phyloP scores from a whole-genome alignment of 2,329 filamentous ascomycete genomes.

The Sporothrix phasma region DNA sequence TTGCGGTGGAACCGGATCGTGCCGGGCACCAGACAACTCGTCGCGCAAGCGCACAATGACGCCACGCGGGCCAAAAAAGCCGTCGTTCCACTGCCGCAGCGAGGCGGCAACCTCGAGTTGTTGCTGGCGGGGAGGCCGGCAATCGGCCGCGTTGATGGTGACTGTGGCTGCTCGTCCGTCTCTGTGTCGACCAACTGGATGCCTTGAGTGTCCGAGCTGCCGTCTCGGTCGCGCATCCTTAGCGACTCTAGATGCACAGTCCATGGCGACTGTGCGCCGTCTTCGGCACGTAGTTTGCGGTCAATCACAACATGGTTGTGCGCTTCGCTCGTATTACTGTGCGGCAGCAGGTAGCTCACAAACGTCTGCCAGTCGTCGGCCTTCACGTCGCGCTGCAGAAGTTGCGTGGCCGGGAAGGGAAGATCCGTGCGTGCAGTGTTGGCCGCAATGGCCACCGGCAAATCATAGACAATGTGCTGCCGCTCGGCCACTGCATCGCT shows the following conservation, averaged over 20 bases:
- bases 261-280: slow-evolving; percentile 20
- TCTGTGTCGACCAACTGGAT: slow-evolving; percentile 8
- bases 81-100: slow-evolving; percentile 45
- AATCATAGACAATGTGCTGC: slow-evolving; percentile 24
- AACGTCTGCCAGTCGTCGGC: slow-evolving; percentile 51
- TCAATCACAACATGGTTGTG: slow-evolving; percentile 39
- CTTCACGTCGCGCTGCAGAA: slow-evolving; percentile 35
- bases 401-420: slow-evolving; percentile 31
- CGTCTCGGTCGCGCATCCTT: neutral
- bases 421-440: slow-evolving; percentile 34
- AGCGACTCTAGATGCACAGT: slow-evolving; percentile 12
- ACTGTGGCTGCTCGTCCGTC: neutral
- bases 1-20: neutral
- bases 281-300: slow-evolving; percentile 38
- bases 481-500: slow-evolving; percentile 4
- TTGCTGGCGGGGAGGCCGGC: slow-evolving; percentile 16
- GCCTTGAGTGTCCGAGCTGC: neutral
- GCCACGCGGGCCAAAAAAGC: slow-evolving; percentile 44
- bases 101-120: slow-evolving; percentile 29
- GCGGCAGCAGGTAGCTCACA: slow-evolving; percentile 46
- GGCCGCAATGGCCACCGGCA: slow-evolving; percentile 26
- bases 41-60: slow-evolving; percentile 32
- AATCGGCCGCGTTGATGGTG: slow-evolving; percentile 18
- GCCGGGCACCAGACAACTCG: slow-evolving; percentile 15
- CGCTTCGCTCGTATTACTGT: neutral